Conservation (phyloP, 805 yeast genomes). For the Wickerhamomyces rabaulensis region DNA sequence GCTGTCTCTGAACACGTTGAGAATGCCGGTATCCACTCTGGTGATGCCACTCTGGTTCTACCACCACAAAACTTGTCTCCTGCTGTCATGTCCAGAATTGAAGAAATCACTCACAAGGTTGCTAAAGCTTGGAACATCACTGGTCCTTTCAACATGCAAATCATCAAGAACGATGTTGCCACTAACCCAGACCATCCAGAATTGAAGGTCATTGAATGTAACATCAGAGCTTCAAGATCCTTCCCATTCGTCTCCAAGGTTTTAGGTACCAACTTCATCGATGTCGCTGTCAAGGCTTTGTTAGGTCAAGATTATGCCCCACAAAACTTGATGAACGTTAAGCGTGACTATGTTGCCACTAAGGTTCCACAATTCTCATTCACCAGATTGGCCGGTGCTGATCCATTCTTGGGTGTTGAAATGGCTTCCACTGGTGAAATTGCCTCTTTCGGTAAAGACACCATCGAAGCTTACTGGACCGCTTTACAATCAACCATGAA, state of each 20-base stretch:
- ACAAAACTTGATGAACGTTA: slow-evolving; percentile 70
- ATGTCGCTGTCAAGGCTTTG: slow-evolving; percentile 87
- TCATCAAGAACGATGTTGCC: slow-evolving; percentile 70
- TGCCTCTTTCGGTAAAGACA: slow-evolving; percentile 89
- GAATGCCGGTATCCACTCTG: slow-evolving; percentile 98
- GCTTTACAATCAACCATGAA: slow-evolving; percentile 96
- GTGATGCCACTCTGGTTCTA: slow-evolving; percentile 92
- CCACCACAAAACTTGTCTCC: slow-evolving; percentile 84
- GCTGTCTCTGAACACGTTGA: slow-evolving; percentile 98
- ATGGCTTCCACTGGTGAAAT: slow-evolving; percentile 99
- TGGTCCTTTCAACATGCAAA: slow-evolving; percentile 98
- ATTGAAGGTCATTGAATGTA: slow-evolving; percentile 96
- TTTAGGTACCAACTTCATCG: slow-evolving; percentile 89
- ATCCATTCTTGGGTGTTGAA: slow-evolving; percentile 97
- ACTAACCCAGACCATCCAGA: slow-evolving; percentile 53
- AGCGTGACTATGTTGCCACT: slow-evolving; percentile 84
- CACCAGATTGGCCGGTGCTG: slow-evolving; percentile 98
- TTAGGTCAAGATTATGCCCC: slow-evolving; percentile 65
- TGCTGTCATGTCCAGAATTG: slow-evolving; percentile 62
- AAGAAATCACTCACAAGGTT: slow-evolving; percentile 87
- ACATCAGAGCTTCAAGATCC: slow-evolving; percentile 96
- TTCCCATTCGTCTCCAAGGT: slow-evolving; percentile 99
- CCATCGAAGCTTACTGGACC: slow-evolving; percentile 94
- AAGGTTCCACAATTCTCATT: slow-evolving; percentile 98
- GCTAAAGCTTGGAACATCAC: slow-evolving; percentile 93